Base-by-base conservation (phyloP, 2,329 filamentous ascomycete species). In the Exophiala aquamarina region DNA sequence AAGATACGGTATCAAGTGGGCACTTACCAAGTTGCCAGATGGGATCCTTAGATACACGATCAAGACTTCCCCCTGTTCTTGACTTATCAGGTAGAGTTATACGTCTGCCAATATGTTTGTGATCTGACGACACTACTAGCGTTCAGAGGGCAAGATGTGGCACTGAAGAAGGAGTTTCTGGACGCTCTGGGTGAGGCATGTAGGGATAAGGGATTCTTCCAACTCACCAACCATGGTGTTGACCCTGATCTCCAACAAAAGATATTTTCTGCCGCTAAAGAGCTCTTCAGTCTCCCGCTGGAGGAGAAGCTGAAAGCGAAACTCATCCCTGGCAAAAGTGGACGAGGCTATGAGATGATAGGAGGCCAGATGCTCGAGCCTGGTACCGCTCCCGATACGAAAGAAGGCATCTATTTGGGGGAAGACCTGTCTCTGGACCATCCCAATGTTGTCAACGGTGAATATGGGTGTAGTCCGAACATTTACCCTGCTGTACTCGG, bases 191-290 rank as follows among this genome's bases (percentile, higher is more conserved):
- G 57, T 74, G 64, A 20, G 74, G 76, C 6, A 78, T 79, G 61
- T 26, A 18, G 44, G 36, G 44, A 46, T 15, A 46, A 46, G 17
- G 44, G 44, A 18, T 46, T 46, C 36, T 78, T 79, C 62, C 75
- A 77, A 54, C 69, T 80, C 39, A 65, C 66, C 5, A 71, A 71
- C 10, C 75, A 79, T 54, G 63, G 68, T 4, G 66, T 80, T 3
- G 60, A 70, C 1, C 49, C 63, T 2, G 49, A 57, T 3, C 59
- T 74, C 11, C 74, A 73, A 52, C 49, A 66, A 9, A 58, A 60
- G 2, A 66, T 72, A 1, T 65, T 79, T 15, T 35, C 36, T 2
- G 44, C 44, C 6, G 63, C 70, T n/a, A 66, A 70, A 52, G 63
- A 64, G 10, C 70, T 81, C 58, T 81, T 82, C 56, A 61, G 65